A percentile compares a stretch with the other conserved stretches of the same genome.
These are phyloP conservation scores for Cucumis cinereus DNA, from an alignment of 306 rosid genomes.

Conservation along the genomic window DNA sequence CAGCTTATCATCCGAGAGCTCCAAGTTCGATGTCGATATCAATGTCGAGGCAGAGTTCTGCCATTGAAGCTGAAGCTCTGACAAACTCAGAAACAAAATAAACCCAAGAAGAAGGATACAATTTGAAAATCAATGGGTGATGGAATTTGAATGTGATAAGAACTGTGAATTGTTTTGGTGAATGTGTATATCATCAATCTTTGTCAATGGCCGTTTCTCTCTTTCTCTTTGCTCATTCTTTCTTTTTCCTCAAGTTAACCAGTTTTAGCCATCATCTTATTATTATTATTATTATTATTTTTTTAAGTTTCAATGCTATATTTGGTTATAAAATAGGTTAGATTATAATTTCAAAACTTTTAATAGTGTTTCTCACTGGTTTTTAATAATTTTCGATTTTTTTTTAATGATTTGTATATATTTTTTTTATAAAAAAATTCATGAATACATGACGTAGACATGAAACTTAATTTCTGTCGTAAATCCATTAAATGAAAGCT, in stretches of 20 bases:
- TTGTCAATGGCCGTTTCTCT: background rate
- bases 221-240: background rate
- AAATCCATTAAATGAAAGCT: too few relatives aligned
- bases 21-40: constrained; percentile 12
- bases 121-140: background rate
- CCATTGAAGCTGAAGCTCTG: constrained; percentile 21
- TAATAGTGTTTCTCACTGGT: too few relatives aligned
- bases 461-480: too few relatives aligned
- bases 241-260: background rate
- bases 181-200: background rate
- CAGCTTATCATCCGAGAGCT: constrained; percentile 47
- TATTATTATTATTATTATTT: too few relatives aligned
- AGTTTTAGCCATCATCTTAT: background rate
- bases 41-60: constrained; percentile 29
- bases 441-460: too few relatives aligned
- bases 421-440: too few relatives aligned
- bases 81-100: constrained; percentile 5
- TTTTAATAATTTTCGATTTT: too few relatives aligned
- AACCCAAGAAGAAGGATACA: background rate
- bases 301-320: too few relatives aligned
- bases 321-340: too few relatives aligned
- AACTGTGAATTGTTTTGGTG: background rate
- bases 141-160: background rate
- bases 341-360: too few relatives aligned
- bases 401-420: too few relatives aligned